Evolutionary conservation across 495 filamentous ascomycete species (phyloP), one percentile per base, ranked within the genome.

Genomic region (Lentithecium fluviatile): DNA sequence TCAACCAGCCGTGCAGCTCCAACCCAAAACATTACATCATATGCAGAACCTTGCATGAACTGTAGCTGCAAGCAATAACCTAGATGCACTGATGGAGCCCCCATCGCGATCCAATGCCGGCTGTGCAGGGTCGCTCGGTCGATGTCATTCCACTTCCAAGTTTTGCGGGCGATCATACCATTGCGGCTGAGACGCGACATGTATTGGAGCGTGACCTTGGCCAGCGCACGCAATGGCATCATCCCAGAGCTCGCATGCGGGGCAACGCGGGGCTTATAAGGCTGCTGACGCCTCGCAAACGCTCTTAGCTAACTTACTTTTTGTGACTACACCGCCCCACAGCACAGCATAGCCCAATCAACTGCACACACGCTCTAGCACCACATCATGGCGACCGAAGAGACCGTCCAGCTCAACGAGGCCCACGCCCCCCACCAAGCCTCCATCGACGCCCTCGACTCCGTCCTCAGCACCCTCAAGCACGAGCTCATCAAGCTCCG

Each of bases 391-490:
- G 79, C 81, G 12, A 82, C 79, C 53, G 77, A 72, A 54, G 79
- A 81, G n/a, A 81, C 78, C 5, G 77, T 80, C 20, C 58, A 78
- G 4, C 72, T 83, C 6, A 74, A 76, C 0, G 70, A 75, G 43
- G 63, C 74, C 29, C 81, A 83, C 46, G 56, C 71, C 25, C 81
- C 80, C 21, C 79, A 79, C 67, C 74, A 79, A 56, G 79, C 82
- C 21, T 77, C 79, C 37, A 69, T 81, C 70, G 75, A 75, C 40
- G 75, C 75, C 23, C 82, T 81, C 72, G 67, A 73, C 43, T 71
- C 78, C 45, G 72, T 82, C 52, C 69, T 80, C 56, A 62, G 69
- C 7, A 74, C 79, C 8, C 66, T 82, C 24, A 82, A 82, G 75
- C 76, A 76, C 57, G 58, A 71, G 25, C 76, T 82, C 32, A 71